Percentiles rank a stretch among this genome's conserved stretches.
Evolutionary conservation across 257 asterid genomes (phyloP).

Genomic region (Nicotiana tabacum): DNA sequence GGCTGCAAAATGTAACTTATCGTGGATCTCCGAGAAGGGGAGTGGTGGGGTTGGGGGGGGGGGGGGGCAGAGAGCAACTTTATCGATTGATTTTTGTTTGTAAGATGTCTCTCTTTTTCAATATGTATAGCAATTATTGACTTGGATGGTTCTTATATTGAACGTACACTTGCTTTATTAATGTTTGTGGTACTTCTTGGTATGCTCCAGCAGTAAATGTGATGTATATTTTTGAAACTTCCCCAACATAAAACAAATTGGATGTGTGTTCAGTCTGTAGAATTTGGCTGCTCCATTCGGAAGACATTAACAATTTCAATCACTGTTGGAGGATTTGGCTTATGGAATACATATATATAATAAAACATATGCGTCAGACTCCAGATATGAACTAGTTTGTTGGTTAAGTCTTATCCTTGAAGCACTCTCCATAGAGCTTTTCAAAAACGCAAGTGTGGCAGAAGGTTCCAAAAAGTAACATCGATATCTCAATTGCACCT

Average conservation of each 20-base stretch:
- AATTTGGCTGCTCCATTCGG: background rate
- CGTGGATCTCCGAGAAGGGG: background rate
- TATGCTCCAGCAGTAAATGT: background rate
- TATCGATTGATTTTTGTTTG: background rate
- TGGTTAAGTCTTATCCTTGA: background rate
- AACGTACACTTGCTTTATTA: background rate
- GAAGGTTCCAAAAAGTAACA: background rate
- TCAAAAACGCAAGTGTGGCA: background rate
- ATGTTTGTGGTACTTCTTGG: background rate
- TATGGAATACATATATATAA: background rate
- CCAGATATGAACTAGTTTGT: background rate
- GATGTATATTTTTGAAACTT: background rate
- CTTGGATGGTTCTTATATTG: background rate
- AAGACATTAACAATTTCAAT: background rate
- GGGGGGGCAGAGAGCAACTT: background rate
- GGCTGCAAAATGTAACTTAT: background rate
- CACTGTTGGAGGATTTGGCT: background rate
- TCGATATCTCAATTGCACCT: background rate
- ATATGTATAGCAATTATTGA: background rate
- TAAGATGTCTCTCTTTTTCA: background rate
- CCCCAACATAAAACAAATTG: background rate
- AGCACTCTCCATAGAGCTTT: background rate
- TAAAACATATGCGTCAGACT: background rate
- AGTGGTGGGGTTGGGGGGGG: background rate
- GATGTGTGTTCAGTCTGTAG: background rate